phyloP scores from a whole-genome alignment of 1,139 yeast genomes.

The Torulaspora pretoriensis region DNA sequence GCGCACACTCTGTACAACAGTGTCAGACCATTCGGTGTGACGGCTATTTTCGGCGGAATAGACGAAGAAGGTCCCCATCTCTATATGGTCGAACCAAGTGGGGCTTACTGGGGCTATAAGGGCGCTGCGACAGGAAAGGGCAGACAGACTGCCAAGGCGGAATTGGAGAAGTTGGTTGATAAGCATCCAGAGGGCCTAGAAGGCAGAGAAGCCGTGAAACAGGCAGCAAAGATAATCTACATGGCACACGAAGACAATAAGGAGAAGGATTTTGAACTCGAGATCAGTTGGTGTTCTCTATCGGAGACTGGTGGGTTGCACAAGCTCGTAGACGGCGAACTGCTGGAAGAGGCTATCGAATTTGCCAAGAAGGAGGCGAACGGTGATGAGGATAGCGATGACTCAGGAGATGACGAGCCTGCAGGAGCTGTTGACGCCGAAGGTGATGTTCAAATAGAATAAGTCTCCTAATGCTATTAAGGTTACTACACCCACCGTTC shows the following conservation, averaged over 20 bases:
- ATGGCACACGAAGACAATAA: constrained; percentile 96
- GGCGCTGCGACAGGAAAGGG: constrained; percentile 99
- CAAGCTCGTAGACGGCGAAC: constrained; percentile 68
- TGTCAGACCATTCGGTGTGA: constrained; percentile 94
- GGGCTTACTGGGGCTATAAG: constrained; percentile 92
- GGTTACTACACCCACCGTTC: not conserved
- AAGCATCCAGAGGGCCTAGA: constrained; percentile 48
- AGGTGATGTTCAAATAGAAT: constrained; percentile 31
- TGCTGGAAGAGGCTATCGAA: constrained; percentile 76
- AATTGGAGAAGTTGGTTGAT: constrained; percentile 71
- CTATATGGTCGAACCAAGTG: constrained; percentile 97
- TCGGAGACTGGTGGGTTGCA: constrained; percentile 80
- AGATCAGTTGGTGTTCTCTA: constrained; percentile 79
- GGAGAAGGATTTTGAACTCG: constrained; percentile 95
- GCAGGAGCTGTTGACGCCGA: constrained; percentile 32
- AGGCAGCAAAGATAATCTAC: constrained; percentile 90
- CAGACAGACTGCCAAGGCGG: constrained; percentile 92
- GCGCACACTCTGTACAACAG: constrained; percentile 95
- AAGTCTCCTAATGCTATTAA: constrained; percentile 1
- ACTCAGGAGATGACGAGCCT: constrained; percentile 31
- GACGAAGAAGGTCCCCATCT: constrained; percentile 87
- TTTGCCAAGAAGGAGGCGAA: constrained; percentile 78
- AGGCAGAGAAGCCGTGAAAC: constrained; percentile 79
- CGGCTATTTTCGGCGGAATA: constrained; percentile 89
- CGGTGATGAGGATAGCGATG: constrained; percentile 60